Percentiles rank a stretch among this genome's conserved stretches.
Conservation (phyloP, 169 alveolate species). For the Cryptosporidium tyzzeri region DNA sequence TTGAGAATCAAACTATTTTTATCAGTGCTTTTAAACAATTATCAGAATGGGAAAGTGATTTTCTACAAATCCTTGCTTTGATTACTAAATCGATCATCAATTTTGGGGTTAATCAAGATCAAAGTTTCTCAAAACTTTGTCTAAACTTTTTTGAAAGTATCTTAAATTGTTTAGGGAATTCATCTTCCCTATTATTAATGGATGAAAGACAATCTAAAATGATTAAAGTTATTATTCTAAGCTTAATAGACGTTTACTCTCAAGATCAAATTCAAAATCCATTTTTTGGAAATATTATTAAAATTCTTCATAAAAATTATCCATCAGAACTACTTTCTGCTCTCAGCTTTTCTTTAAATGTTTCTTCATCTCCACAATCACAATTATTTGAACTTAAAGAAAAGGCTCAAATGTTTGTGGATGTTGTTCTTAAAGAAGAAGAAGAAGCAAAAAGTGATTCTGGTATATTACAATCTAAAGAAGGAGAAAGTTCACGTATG, state of each 20-base stretch:
- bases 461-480: background rate
- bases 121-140: background rate
- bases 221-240: slow-evolving; percentile 12
- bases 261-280: slow-evolving; percentile 8
- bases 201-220: slow-evolving; percentile 9
- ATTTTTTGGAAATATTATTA: background rate
- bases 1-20: background rate
- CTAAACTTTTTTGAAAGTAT: background rate
- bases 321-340: slow-evolving; percentile 41
- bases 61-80: slow-evolving; percentile 17
- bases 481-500: slow-evolving; percentile 14
- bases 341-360: slow-evolving; percentile 22
- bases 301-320: slow-evolving; percentile 5
- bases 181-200: background rate
- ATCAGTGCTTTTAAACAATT: slow-evolving; percentile 11
- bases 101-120: slow-evolving; percentile 22
- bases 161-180: background rate
- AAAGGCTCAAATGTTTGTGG: slow-evolving; percentile 21
- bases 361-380: background rate
- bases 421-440: slow-evolving; percentile 3
- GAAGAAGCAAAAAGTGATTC: background rate
- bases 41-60: slow-evolving; percentile 40
- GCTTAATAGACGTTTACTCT: slow-evolving; percentile 1
- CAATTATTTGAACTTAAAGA: background rate
- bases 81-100: slow-evolving; percentile 33